These are phyloP conservation scores for Phytophthora tubulina DNA, from an alignment of 352 stramenopile genomes.

Conservation along the genomic window DNA sequence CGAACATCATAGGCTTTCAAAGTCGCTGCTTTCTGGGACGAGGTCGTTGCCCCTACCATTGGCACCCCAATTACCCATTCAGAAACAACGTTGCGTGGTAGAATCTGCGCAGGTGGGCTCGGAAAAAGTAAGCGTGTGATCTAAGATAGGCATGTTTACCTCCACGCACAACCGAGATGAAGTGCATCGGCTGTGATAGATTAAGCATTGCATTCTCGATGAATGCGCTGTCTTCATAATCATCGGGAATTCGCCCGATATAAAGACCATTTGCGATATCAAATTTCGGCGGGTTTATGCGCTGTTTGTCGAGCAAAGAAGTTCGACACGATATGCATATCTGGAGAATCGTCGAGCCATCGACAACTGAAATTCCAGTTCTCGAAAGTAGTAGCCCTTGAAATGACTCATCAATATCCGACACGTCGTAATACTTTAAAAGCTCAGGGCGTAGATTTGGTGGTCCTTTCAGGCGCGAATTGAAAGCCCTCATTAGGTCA, in stretches of 20 bases:
- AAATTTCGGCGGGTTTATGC: neutral
- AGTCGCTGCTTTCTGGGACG: neutral
- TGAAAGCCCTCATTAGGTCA: neutral
- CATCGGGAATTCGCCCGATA: neutral
- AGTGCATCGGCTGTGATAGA: slow-evolving; percentile 14
- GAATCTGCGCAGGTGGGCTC: neutral
- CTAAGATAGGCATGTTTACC: slow-evolving; percentile 4
- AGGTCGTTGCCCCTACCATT: neutral
- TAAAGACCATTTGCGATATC: slow-evolving; percentile 2
- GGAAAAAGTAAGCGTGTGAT: slow-evolving; percentile 15
- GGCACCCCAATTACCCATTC: neutral
- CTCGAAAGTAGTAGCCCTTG: neutral
- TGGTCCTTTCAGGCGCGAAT: neutral
- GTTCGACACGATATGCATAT: slow-evolving; percentile 4
- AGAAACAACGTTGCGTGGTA: slow-evolving; percentile 10
- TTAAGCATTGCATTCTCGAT: slow-evolving; percentile 21
- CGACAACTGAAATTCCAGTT: neutral
- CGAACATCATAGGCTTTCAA: slow-evolving; percentile 3
- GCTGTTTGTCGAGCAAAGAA: neutral
- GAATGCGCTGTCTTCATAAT: neutral
- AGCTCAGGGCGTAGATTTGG: neutral
- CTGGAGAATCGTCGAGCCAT: neutral
- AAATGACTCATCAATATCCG: neutral
- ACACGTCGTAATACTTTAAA: neutral
- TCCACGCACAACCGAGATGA: slow-evolving; percentile 19